These are phyloP conservation scores for Sugiyamaella chiloensis DNA, from an alignment of 805 yeast genomes.

Conservation along the genomic window DNA sequence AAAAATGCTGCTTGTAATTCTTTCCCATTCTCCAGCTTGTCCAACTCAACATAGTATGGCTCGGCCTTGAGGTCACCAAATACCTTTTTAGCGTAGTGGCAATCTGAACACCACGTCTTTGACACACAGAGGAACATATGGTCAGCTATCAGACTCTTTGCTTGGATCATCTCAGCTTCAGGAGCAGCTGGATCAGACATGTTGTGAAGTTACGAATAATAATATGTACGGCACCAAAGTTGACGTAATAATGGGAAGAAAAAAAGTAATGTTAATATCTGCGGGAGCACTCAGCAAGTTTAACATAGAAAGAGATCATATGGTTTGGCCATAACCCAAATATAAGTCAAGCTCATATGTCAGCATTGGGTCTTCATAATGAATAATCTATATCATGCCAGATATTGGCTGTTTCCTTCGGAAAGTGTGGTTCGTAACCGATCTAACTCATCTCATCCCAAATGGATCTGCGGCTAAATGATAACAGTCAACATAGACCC, in stretches of 20 bases:
- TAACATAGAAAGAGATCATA: too few relatives aligned
- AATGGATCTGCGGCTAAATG: too few relatives aligned
- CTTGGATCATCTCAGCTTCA: slow-evolving; percentile 31
- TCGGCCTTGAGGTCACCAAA: slow-evolving; percentile 52
- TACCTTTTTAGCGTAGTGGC: slow-evolving; percentile 57
- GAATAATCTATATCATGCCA: too few relatives aligned
- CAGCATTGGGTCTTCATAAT: too few relatives aligned
- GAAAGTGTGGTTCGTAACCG: too few relatives aligned
- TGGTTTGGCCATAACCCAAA: too few relatives aligned
- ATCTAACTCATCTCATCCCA: too few relatives aligned
- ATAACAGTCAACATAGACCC: too few relatives aligned
- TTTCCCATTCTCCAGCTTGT: slow-evolving; percentile 51
- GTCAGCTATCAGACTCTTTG: slow-evolving; percentile 44
- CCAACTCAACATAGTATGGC: slow-evolving; percentile 59
- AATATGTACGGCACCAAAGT: not conserved
- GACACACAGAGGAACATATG: slow-evolving; percentile 57
- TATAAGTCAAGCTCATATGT: too few relatives aligned
- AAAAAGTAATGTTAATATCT: not conserved
- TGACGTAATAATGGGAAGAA: not conserved
- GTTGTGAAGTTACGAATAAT: not conserved
- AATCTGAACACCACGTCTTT: slow-evolving; percentile 79
- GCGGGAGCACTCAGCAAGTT: too few relatives aligned
- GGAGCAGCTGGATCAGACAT: not conserved
- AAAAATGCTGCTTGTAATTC: slow-evolving; percentile 56
- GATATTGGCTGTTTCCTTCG: too few relatives aligned